Evolutionary conservation across 148 eudicot genomes (phyloP), one percentile per base, ranked within the genome.

Genomic region (Camellia sinensis): DNA sequence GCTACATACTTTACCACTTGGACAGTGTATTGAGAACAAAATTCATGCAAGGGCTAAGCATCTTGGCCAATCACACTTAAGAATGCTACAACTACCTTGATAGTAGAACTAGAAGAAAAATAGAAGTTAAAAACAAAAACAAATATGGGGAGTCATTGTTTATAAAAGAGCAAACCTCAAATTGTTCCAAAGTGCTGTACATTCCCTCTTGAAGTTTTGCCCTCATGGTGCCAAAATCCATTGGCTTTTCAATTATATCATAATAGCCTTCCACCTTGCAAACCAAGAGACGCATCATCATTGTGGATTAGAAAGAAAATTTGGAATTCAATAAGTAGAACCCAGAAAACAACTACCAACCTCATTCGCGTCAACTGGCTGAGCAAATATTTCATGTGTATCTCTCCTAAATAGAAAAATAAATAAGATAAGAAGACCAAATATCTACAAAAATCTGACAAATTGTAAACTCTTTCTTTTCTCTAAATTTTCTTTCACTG

Each of bases 151-250:
- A 67, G 18, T 7, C 40, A 17, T 29, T 65, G 61, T 64, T 6
- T 12, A 72, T 11, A 22, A 61, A 45, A 29, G 45, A 40, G 52
- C 75, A 71, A 76, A 85, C 87, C 87, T 85, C 82, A 40, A 85
- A 79, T 69, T 79, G 85, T 65, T 85, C 82, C 74, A 82, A 56
- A 66, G 75, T 62, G 7, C 19, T 48, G 69, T 82, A 85, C 43
- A 63, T 50, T 62, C 80, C 80, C 22, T 77, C 77, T 15, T 82
- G 72, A n/a, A 85, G 84, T 79, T 87, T 87, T 61, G 79, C 81
- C 80, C 89, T 80, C 78, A 87, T 82, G 4, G 89, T 87, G 50
- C 83, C 77, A 41, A 87, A 84, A 80, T 87, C 89, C 89, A 87
- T 87, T 50, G 89, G 89, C 14, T 87, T 41, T 43, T 76, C 22